Evolutionary conservation across 164 flowering plant genomes (phyloP).

Genomic region (Piper betle): DNA sequence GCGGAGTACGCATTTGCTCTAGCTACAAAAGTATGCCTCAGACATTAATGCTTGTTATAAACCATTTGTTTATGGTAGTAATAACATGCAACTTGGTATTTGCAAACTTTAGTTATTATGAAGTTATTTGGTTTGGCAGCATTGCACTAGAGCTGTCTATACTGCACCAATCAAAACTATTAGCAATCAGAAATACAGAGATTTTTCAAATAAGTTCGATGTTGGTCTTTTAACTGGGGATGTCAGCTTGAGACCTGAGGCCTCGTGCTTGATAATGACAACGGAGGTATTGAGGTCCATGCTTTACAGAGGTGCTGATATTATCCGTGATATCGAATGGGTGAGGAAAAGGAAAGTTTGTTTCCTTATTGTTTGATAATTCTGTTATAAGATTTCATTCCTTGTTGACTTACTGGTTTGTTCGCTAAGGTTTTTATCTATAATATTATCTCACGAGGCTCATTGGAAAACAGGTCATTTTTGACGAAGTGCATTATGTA

Average conservation of each 20-base stretch:
- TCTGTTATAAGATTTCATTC: not conserved
- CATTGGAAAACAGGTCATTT: conserved; percentile 63
- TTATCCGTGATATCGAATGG: conserved; percentile 98
- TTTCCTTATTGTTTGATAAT: conserved; percentile 26
- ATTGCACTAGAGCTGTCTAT: conserved; percentile 94
- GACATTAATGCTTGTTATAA: not conserved
- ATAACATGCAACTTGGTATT: no score
- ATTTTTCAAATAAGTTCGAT: conserved; percentile 90
- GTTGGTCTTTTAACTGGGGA: conserved; percentile 99
- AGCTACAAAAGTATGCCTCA: conserved; percentile 61
- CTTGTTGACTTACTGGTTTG: conserved; percentile 1
- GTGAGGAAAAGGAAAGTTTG: conserved; percentile 27
- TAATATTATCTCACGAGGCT: conserved; percentile 6
- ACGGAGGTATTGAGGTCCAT: conserved; percentile 97
- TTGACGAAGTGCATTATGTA: conserved; percentile 98
- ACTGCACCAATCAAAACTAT: conserved; percentile 99
- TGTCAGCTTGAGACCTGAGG: conserved; percentile 96
- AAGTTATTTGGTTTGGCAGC: conserved; percentile 35
- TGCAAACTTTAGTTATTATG: not conserved
- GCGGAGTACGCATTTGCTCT: conserved; percentile 99
- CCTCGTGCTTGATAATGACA: conserved; percentile 97
- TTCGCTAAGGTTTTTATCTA: conserved; percentile 5
- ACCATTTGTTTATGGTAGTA: not conserved
- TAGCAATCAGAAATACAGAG: conserved; percentile 97
- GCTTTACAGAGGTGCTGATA: conserved; percentile 97